Evolutionary conservation across 2,329 filamentous ascomycete genomes (phyloP).

Genomic region (Decorospora gaudefroyi): DNA sequence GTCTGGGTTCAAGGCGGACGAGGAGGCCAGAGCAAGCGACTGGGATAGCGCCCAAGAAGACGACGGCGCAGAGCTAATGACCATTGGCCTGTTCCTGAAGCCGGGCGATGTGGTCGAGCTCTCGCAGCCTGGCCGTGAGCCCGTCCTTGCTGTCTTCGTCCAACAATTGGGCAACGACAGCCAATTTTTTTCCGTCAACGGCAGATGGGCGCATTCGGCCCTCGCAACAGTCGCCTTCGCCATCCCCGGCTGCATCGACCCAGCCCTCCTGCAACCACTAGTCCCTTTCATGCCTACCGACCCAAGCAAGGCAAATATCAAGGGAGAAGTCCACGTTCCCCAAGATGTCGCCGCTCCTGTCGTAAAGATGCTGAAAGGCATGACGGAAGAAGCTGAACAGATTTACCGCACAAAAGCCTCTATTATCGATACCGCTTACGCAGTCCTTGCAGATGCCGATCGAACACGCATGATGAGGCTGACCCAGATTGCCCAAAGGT

Average conservation of each 20-base stretch:
- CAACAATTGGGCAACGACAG: constrained; percentile 47
- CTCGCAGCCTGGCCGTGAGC: constrained; percentile 41
- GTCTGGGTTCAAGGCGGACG: constrained; percentile 30
- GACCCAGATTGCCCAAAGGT: constrained; percentile 51
- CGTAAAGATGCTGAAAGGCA: constrained; percentile 49
- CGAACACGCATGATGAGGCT: constrained; percentile 55
- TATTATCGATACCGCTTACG: constrained; percentile 57
- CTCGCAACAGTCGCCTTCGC: constrained; percentile 53
- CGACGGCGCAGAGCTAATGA: constrained; percentile 41
- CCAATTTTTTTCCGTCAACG: constrained; percentile 58
- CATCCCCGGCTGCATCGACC: constrained; percentile 55
- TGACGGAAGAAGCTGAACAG: constrained; percentile 52
- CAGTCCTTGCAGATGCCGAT: constrained; percentile 50
- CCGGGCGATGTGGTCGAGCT: constrained; percentile 58
- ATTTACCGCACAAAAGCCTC: constrained; percentile 55
- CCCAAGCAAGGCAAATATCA: constrained; percentile 25
- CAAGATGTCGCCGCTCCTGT: constrained; percentile 53
- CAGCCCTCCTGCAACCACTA: constrained; percentile 53
- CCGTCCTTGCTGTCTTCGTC: constrained; percentile 57
- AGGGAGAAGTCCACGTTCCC: constrained; percentile 51
- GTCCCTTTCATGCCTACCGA: constrained; percentile 57
- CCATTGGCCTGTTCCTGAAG: constrained; percentile 46
- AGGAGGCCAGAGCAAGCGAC: constrained; percentile 26
- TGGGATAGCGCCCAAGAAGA: constrained; percentile 26
- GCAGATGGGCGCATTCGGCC: constrained; percentile 52